Conservation (phyloP, 106 monocot genomes). For the Dendrobium nobile region DNA sequence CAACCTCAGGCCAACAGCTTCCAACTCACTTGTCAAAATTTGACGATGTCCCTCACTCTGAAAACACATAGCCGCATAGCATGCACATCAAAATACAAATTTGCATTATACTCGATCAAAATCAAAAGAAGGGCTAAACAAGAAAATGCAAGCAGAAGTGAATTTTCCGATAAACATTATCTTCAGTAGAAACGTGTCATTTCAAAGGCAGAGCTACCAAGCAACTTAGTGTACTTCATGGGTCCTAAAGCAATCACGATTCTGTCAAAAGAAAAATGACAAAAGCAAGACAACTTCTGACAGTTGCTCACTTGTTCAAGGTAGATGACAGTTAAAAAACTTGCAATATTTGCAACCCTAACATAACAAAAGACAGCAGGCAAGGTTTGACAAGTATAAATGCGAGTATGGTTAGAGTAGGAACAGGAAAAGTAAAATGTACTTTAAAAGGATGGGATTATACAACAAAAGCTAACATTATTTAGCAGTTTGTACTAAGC, state of each 20-base stretch:
- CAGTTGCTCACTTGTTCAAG: neutral
- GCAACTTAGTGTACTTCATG: neutral
- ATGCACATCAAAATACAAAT: neutral
- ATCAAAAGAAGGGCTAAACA: neutral
- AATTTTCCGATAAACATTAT: neutral
- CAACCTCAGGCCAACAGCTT: conserved; percentile 96
- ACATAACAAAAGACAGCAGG: neutral
- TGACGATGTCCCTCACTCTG: conserved; percentile 99
- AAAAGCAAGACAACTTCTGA: neutral
- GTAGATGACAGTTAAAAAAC: neutral
- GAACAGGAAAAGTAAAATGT: neutral
- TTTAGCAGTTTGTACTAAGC: neutral
- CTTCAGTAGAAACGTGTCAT: neutral
- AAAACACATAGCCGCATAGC: neutral
- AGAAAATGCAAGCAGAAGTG: neutral
- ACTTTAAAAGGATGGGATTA: neutral
- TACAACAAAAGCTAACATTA: neutral
- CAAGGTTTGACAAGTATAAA: neutral
- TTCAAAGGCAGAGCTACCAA: neutral
- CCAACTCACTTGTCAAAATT: conserved; percentile 91
- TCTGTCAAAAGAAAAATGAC: neutral
- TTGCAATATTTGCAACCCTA: neutral
- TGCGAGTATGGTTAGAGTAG: neutral
- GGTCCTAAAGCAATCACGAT: neutral
- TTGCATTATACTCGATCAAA: neutral